Percentiles rank a stretch among this genome's conserved stretches.
These are phyloP conservation scores for Pyricularia sp. DNA, from an alignment of 2,329 filamentous ascomycete species.

Conservation along the genomic window DNA sequence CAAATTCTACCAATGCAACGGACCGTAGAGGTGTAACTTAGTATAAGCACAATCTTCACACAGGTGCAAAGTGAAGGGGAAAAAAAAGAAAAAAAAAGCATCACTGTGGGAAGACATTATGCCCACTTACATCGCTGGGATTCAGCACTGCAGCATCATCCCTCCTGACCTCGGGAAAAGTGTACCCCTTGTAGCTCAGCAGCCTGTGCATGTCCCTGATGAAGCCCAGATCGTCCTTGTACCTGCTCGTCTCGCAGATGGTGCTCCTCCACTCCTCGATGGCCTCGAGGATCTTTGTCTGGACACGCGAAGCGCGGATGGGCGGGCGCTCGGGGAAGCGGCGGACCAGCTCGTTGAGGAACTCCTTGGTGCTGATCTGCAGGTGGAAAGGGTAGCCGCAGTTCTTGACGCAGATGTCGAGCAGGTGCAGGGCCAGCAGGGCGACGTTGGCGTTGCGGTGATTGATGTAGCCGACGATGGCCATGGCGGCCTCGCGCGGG, in stretches of 20 bases:
- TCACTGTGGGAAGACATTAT: not conserved
- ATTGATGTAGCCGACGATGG: constrained; percentile 91
- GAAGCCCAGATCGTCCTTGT: constrained; percentile 93
- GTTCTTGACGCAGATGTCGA: constrained; percentile 99
- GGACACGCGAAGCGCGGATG: constrained; percentile 71
- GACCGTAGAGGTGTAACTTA: constrained; percentile 12
- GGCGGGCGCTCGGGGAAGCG: constrained; percentile 91
- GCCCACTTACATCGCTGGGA: constrained; percentile 71
- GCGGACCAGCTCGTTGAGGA: constrained; percentile 93
- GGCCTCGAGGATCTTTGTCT: constrained; percentile 83
- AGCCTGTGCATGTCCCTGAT: constrained; percentile 96
- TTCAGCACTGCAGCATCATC: constrained; percentile 96
- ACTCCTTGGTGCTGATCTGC: constrained; percentile 97
- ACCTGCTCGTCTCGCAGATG: constrained; percentile 94
- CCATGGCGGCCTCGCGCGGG: constrained; percentile 85
- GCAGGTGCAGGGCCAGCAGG: constrained; percentile 75
- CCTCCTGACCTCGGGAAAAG: constrained; percentile 79
- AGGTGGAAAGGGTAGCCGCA: constrained; percentile 98
- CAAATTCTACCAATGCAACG: constrained; percentile 51
- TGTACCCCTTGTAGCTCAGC: constrained; percentile 91
- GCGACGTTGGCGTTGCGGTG: constrained; percentile 94
- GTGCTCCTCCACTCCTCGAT: constrained; percentile 98
- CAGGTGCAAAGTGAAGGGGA: too few relatives aligned
- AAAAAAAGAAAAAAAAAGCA: too few relatives aligned
- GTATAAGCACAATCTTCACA: constrained; percentile 5